Conservation (phyloP, 2,329 filamentous ascomycete genomes). For the Aspergillus arachidicola region DNA sequence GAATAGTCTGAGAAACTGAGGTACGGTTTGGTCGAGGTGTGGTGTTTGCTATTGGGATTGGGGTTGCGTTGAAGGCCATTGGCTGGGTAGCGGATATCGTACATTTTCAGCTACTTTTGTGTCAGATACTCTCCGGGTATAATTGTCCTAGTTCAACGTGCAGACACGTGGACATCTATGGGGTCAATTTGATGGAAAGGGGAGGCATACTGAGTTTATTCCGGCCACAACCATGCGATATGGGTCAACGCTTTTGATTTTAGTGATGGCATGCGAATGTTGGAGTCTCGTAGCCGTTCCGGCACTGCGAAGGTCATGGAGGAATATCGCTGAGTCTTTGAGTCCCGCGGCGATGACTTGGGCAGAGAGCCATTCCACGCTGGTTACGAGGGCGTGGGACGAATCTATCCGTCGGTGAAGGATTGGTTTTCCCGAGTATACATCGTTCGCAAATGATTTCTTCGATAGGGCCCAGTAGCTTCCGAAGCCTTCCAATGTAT, state of each 20-base stretch:
- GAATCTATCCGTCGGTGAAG: slow-evolving; percentile 24
- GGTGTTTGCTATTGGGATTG: slow-evolving; percentile 28
- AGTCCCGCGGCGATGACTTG: slow-evolving; percentile 41
- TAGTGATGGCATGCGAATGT: slow-evolving; percentile 37
- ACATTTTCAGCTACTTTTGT: slow-evolving; percentile 41
- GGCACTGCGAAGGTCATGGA: slow-evolving; percentile 40
- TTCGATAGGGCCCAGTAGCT: slow-evolving; percentile 34
- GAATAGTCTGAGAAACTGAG: slow-evolving; percentile 38
- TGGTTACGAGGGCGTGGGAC: slow-evolving; percentile 32
- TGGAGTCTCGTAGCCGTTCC: slow-evolving; percentile 35
- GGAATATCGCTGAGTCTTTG: slow-evolving; percentile 35
- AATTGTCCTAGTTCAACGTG: not conserved
- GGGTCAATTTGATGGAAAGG: not conserved
- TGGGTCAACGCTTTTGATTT: slow-evolving; percentile 39
- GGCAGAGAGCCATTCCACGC: slow-evolving; percentile 43
- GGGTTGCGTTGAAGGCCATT: slow-evolving; percentile 30
- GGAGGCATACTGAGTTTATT: slow-evolving; percentile 30
- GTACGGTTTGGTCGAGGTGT: slow-evolving; percentile 38
- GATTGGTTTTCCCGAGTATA: slow-evolving; percentile 15
- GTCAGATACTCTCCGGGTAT: not conserved
- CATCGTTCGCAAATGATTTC: slow-evolving; percentile 27
- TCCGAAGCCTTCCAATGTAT: slow-evolving; percentile 33
- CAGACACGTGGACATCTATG: not conserved
- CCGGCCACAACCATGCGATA: slow-evolving; percentile 40
- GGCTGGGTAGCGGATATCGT: slow-evolving; percentile 42